Evolutionary conservation across 371 early-diverging fungal genomes (phyloP).

Genomic region (Rhizopus microsporus): DNA sequence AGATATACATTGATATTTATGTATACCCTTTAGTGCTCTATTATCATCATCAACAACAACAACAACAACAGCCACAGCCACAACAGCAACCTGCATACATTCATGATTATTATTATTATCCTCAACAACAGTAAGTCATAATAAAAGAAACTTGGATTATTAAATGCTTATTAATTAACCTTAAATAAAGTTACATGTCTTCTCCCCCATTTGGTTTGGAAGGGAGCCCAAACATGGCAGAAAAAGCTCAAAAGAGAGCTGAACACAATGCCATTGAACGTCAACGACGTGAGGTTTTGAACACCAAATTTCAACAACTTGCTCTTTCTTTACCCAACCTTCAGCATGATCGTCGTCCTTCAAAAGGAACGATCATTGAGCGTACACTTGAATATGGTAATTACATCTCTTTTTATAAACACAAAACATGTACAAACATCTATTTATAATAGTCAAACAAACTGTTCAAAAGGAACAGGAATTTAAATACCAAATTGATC

Average conservation of each 20-base stretch:
- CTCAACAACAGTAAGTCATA: constrained; percentile 46
- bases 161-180: too few species aligned
- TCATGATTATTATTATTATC: too few species aligned
- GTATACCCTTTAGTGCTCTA: constrained; percentile 10
- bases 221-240: constrained; percentile 42
- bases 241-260: constrained; percentile 65
- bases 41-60: constrained; percentile 17
- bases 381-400: constrained; percentile 58
- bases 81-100: constrained; percentile 53
- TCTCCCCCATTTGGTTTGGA: neutral
- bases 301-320: constrained; percentile 70
- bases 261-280: constrained; percentile 79
- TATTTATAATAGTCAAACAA: constrained; percentile 26
- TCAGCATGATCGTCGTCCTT: constrained; percentile 65
- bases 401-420: neutral
- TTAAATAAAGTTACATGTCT: neutral
- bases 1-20: neutral
- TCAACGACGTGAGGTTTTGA: constrained; percentile 71
- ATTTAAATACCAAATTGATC: constrained; percentile 35
- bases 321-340: constrained; percentile 73
- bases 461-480: constrained; percentile 38
- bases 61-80: constrained; percentile 48
- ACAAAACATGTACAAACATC: neutral
- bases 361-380: constrained; percentile 72
- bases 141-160: too few species aligned